Conservation (phyloP, 768 basidiomycete species). For the Kwoniella europaea region DNA sequence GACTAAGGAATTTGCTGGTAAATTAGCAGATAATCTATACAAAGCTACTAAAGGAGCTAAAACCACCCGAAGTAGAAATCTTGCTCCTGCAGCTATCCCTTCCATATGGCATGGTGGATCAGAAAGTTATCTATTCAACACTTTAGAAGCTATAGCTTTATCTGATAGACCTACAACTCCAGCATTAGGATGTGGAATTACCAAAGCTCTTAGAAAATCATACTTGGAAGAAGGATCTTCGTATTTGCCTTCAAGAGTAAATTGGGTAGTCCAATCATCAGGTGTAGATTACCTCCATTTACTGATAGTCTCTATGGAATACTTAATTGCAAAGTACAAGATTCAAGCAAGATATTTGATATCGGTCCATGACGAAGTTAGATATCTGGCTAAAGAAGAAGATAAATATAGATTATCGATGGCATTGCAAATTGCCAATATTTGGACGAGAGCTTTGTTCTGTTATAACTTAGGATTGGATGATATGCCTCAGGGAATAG, state of each 20-base stretch:
- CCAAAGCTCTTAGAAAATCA: conserved; percentile 87
- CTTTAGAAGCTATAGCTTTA: conserved; percentile 89
- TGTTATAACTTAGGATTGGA: conserved; percentile 93
- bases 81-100: conserved; percentile 59
- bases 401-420: conserved; percentile 89
- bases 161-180: conserved; percentile 87
- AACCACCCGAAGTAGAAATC: conserved; percentile 42
- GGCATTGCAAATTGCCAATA: conserved; percentile 90
- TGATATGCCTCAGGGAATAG: conserved; percentile 90
- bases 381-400: conserved; percentile 85
- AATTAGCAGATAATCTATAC: conserved; percentile 82
- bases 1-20: conserved; percentile 75
- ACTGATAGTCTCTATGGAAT: conserved; percentile 91
- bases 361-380: conserved; percentile 95
- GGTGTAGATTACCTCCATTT: conserved; percentile 98
- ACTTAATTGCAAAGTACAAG: conserved; percentile 76
- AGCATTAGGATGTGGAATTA: conserved; percentile 90
- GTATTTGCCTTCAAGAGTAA: conserved; percentile 95
- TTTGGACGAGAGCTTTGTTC: conserved; percentile 92
- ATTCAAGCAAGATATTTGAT: conserved; percentile 92
- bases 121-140: conserved; percentile 96
- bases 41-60: conserved; percentile 83
- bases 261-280: conserved; percentile 99
- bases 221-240: conserved; percentile 72
- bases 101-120: conserved; percentile 90